Conservation (phyloP, 768 basidiomycete species). For the Mycena polygramma region DNA sequence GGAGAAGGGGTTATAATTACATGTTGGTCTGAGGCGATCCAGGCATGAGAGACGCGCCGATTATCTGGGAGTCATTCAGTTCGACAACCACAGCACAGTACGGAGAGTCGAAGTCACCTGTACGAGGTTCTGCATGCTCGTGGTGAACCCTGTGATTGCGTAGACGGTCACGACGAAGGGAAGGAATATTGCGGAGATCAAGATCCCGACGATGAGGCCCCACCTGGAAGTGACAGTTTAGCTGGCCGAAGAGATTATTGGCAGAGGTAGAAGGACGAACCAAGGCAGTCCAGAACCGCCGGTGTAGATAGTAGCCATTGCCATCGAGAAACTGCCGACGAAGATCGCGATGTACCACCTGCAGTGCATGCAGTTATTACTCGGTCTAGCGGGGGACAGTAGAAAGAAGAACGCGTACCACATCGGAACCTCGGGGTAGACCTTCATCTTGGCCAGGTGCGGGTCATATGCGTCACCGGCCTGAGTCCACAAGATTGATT, state of each 20-base stretch:
- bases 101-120: conserved; percentile 52
- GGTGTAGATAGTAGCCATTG: conserved; percentile 67
- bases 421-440: conserved; percentile 57
- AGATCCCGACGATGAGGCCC: conserved; percentile 63
- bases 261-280: conserved; percentile 45
- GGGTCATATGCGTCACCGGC: conserved; percentile 60
- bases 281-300: conserved; percentile 68
- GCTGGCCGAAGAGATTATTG: conserved; percentile 2
- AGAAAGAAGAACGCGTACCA: conserved; percentile 40
- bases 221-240: conserved; percentile 49
- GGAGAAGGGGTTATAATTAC: conserved; percentile 38
- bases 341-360: conserved; percentile 62
- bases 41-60: conserved; percentile 67
- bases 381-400: no score
- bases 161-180: conserved; percentile 68
- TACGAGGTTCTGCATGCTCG: conserved; percentile 62
- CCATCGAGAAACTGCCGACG: conserved; percentile 60
- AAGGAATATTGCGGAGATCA: conserved; percentile 62
- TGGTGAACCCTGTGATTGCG: conserved; percentile 62
- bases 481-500: conserved; percentile 23
- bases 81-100: not conserved
- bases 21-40: conserved; percentile 78
- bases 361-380: not conserved
- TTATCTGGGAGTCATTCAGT: conserved; percentile 58
- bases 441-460: conserved; percentile 68